Evolutionary conservation across 2,329 filamentous ascomycete species (phyloP), one percentile per base, ranked within the genome.

Genomic region (Teratosphaeria nubilosa): DNA sequence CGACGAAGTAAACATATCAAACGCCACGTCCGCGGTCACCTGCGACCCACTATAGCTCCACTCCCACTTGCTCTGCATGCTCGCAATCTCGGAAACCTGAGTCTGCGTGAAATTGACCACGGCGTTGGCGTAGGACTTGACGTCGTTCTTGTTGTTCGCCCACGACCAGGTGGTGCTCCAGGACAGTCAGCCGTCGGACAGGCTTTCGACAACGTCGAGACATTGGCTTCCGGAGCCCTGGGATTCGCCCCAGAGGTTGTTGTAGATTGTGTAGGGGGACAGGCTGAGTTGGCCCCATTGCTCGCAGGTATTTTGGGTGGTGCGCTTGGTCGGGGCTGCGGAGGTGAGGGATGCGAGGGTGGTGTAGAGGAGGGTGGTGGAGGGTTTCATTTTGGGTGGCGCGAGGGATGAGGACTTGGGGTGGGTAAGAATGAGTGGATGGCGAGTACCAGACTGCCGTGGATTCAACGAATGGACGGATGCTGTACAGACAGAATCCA

Each of bases 1-100:
- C 51, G 78, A 75, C 10, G 74, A 73, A 10, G 82, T 82, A 72
- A 86, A 86, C 54, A 86, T 70, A 67, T 86, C 82, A 65, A 84
- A 86, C 13, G 83, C 75, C n/a, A 86, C 83, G 65, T 86, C 77
- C 56, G 82, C 81, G 34, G 82, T 73, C 53, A 84, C 69, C 57
- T 59, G 60, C 54, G 69, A 74, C 59, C 77, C 79, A 30, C 74
- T 75, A 71, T 84, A 83, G 37, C 59, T 68, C 76, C 77, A 81
- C n/a, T 70, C 65, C 75, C 76, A 80, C 32, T 68, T 71, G 3
- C 77, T 73, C 20, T 72, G 66, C 34, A 81, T 72, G 51, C 73
- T 76, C 27, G 61, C 70, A 65, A 80, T 69, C 27, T 64, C 59
- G 5, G 68, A 69, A 25, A 77, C 60, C 11, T 69, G 63, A 11